These are phyloP conservation scores for Botrytis porri DNA, from an alignment of 2,329 filamentous ascomycete genomes.

Conservation along the genomic window DNA sequence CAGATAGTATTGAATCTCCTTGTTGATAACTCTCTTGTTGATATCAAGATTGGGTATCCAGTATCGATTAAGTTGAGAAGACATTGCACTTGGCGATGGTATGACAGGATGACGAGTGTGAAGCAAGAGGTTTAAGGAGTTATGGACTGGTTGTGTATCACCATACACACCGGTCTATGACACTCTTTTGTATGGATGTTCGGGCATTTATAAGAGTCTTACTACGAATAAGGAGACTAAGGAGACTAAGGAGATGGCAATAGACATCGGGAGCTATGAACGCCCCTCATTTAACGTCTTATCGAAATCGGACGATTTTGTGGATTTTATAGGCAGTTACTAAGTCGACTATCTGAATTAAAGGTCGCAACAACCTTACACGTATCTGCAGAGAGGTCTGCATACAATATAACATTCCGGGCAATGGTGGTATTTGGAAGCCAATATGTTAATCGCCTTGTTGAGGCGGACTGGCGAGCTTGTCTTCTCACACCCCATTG, in stretches of 20 bases:
- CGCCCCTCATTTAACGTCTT: background rate
- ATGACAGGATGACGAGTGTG: conserved; percentile 15
- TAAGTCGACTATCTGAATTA: conserved; percentile 5
- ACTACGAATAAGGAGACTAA: background rate
- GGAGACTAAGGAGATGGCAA: conserved; percentile 5
- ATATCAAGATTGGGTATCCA: conserved; percentile 60
- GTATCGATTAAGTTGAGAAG: conserved; percentile 51
- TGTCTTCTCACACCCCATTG: conserved; percentile 10
- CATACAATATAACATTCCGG: background rate
- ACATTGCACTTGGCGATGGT: conserved; percentile 34
- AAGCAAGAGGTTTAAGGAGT: conserved; percentile 1
- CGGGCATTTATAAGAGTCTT: conserved; percentile 6
- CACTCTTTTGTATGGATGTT: conserved; percentile 2
- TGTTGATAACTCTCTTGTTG: conserved; percentile 58
- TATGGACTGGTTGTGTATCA: conserved; percentile 23
- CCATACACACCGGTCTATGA: background rate
- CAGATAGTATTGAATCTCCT: conserved; percentile 57
- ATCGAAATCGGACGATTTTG: conserved; percentile 10
- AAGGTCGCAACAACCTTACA: conserved; percentile 9
- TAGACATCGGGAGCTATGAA: conserved; percentile 1
- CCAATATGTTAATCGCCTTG: conserved; percentile 17
- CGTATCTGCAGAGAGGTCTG: conserved; percentile 14
- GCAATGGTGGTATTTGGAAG: conserved; percentile 13
- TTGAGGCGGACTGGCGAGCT: conserved; percentile 17
- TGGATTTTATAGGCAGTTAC: background rate